phyloP scores from a whole-genome alignment of 176 grass and related monocot species.

The Elymus sibiricus region DNA sequence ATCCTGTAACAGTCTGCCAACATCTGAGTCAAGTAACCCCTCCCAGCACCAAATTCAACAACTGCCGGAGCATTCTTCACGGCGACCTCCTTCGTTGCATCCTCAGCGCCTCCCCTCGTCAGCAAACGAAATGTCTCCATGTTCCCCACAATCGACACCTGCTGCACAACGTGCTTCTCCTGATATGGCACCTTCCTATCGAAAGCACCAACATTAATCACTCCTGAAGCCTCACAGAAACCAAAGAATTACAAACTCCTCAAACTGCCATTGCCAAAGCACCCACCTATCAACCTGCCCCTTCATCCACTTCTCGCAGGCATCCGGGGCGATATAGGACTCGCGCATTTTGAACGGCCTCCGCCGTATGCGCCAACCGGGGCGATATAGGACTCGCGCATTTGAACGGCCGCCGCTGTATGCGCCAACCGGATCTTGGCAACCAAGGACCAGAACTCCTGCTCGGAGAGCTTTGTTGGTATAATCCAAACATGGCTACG shows the following conservation, averaged over 20 bases:
- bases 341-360: conserved; percentile 41
- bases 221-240: background rate
- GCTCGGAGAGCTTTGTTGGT: conserved; percentile 36
- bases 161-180: conserved; percentile 89
- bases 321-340: conserved; percentile 41
- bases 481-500: too few relatives aligned
- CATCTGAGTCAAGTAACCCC: conserved; percentile 96
- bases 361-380: too few relatives aligned
- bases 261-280: background rate
- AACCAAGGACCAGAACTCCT: conserved; percentile 52
- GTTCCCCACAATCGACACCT: conserved; percentile 92
- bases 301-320: conserved; percentile 65
- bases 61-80: conserved; percentile 33
- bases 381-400: too few relatives aligned
- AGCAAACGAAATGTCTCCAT: conserved; percentile 81
- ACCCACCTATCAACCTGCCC: conserved; percentile 66
- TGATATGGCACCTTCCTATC: conserved; percentile 79
- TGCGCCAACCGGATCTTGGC: conserved; percentile 70
- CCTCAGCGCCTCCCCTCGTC: background rate
- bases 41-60: conserved; percentile 92
- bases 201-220: conserved; percentile 28
- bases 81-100: background rate
- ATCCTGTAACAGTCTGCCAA: conserved; percentile 77
- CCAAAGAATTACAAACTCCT: background rate
- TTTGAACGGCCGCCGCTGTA: background rate